Percentiles rank a stretch among this genome's conserved stretches.
phyloP scores from a whole-genome alignment of 2,329 filamentous ascomycete species.

The Keithomyces neogunnii region DNA sequence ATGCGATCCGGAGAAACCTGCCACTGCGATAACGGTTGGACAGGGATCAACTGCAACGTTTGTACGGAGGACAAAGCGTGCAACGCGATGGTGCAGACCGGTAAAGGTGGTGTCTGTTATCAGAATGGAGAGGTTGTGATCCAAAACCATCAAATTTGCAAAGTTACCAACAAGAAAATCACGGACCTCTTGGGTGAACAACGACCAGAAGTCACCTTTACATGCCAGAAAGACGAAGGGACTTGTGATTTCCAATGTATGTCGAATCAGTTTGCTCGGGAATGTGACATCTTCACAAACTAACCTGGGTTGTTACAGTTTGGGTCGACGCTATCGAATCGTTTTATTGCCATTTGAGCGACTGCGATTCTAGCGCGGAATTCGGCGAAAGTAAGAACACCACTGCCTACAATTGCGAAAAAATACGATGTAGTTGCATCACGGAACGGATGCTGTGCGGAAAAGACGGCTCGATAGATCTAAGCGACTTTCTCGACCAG shows the following conservation, averaged over 20 bases:
- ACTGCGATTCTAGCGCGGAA: conserved; percentile 65
- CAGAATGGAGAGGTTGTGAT: conserved; percentile 83
- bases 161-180: conserved; percentile 94
- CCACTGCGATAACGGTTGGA: conserved; percentile 88
- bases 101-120: conserved; percentile 82
- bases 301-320: conserved; percentile 40
- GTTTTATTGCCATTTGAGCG: conserved; percentile 87
- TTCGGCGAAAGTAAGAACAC: conserved; percentile 65
- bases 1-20: conserved; percentile 65
- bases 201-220: conserved; percentile 90
- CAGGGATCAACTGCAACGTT: conserved; percentile 96
- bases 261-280: conserved; percentile 19
- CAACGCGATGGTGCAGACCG: conserved; percentile 76
- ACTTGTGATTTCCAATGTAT: conserved; percentile 92
- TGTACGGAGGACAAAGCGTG: conserved; percentile 79
- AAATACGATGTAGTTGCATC: conserved; percentile 81
- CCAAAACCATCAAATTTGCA: conserved; percentile 95
- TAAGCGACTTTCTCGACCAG: conserved; percentile 77
- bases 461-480: conserved; percentile 82
- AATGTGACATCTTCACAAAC: background rate
- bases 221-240: conserved; percentile 64
- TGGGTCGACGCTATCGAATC: conserved; percentile 94
- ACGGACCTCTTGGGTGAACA: conserved; percentile 74
- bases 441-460: conserved; percentile 90
- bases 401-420: conserved; percentile 77